Conservation (phyloP, 2,329 filamentous ascomycete species). For the Cryphonectria parasitica region DNA sequence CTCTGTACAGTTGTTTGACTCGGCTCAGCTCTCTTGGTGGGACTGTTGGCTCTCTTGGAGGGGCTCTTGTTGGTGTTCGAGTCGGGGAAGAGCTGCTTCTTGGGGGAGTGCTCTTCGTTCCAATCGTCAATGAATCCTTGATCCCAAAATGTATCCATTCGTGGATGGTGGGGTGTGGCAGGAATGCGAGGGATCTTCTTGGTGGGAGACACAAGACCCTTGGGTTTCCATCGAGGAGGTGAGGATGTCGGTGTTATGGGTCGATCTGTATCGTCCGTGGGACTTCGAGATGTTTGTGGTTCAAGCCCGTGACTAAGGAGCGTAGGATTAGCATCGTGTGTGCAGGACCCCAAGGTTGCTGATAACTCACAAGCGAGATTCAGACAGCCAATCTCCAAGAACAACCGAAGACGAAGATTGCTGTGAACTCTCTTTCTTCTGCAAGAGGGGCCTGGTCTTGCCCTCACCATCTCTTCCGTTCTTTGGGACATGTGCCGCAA, state of each 20-base stretch:
- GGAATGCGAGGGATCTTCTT: conserved; percentile 51
- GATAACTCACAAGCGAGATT: conserved; percentile 16
- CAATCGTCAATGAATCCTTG: conserved; percentile 63
- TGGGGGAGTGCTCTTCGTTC: conserved; percentile 63
- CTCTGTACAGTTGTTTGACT: conserved; percentile 38
- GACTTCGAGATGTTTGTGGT: background rate
- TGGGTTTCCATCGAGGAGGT: conserved; percentile 11
- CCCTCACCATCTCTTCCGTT: background rate
- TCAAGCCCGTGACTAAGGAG: conserved; percentile 4
- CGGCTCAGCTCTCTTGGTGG: conserved; percentile 36
- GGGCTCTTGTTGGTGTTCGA: conserved; percentile 35
- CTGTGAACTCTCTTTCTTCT: background rate
- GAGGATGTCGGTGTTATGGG: conserved; percentile 27
- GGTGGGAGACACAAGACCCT: conserved; percentile 37
- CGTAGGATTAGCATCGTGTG: conserved; percentile 7
- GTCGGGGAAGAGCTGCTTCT: conserved; percentile 43
- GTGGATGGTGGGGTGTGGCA: conserved; percentile 56
- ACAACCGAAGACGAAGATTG: background rate
- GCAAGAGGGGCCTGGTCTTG: background rate
- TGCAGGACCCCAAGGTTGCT: background rate
- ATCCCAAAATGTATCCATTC: conserved; percentile 63
- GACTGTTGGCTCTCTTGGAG: conserved; percentile 37
- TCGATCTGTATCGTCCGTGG: conserved; percentile 5
- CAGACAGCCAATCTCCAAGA: conserved; percentile 6
- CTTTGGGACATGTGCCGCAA: background rate